Base-by-base conservation (phyloP, 1,284 basidiomycete species). In the Ganoderma lucidum region DNA sequence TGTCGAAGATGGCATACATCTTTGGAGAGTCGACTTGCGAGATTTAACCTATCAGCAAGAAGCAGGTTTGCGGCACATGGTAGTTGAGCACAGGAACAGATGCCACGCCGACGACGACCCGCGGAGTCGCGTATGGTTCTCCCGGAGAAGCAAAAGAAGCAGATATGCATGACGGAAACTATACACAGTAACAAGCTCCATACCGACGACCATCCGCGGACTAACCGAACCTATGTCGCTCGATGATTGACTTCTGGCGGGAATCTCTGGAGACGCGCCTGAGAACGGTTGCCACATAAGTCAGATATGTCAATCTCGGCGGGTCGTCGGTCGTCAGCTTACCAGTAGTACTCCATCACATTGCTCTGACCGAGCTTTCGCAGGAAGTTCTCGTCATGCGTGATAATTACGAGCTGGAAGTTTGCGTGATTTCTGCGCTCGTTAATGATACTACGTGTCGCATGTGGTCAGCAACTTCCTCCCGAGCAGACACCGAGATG, bases 321-420 rank as follows among this genome's bases (percentile, higher is more conserved):
- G 60, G 64, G 42, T 30, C 48, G 30, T 64, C 62, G 58, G 44
- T 32, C 17, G 32, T 51, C 30, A 32, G 79, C 90, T 75, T 74
- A 94, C 96, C 95, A 97, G 78, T 96, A 98, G 78, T 95, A 91
- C 74, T 97, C 95, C 86, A 98, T 92, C 32, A 96, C 94, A 74
- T 95, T 91, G 71, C 89, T 90, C 70, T 94, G 93, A 1, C 95
- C 95, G 39, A 97, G 87, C 75, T 93, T 94, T 23, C 87, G 84
- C 61, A 96, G 83, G 83, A 96, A 96, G 74, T 90, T 92, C 81
- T 98, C 96, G 82, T 98, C 96, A 80, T 98, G 96, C 0, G 95
- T 97, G 81, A 99, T 99, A 77, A 99, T 94, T 73, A 99, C 94
- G 59, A 99, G 87, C 82, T 99, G 97, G 87, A 99, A 98, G 80